A percentile compares a stretch with the other conserved stretches of the same genome.
These are phyloP conservation scores for Cajanus cajan DNA, from an alignment of 306 rosid genomes.

Conservation along the genomic window DNA sequence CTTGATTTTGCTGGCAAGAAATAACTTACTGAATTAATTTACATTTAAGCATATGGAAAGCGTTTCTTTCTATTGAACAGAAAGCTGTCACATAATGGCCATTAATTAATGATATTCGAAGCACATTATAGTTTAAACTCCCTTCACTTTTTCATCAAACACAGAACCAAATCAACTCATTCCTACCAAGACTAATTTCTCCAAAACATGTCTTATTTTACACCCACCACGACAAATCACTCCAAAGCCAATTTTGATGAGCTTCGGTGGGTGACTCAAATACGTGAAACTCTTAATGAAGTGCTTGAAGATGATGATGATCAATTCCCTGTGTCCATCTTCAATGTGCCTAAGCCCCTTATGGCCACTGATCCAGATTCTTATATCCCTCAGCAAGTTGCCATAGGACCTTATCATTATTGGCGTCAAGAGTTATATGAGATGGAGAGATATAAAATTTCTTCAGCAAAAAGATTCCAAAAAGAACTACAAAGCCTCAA, in stretches of 20 bases:
- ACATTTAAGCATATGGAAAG: conserved; percentile 4
- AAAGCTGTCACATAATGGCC: background rate
- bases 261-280: conserved; percentile 63
- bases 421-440: conserved; percentile 67
- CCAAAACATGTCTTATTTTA: conserved; percentile 26
- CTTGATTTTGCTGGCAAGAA: background rate
- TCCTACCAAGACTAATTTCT: background rate
- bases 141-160: conserved; percentile 15
- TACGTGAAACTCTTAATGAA: conserved; percentile 62
- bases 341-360: conserved; percentile 60
- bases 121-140: conserved; percentile 17
- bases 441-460: conserved; percentile 68
- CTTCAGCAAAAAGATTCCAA: conserved; percentile 63
- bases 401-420: conserved; percentile 82
- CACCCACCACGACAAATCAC: conserved; percentile 27
- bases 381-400: conserved; percentile 71
- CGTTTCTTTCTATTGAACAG: conserved; percentile 5
- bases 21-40: conserved; percentile 24
- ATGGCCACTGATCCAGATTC: conserved; percentile 51
- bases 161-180: conserved; percentile 14
- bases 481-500: conserved; percentile 49
- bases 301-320: conserved; percentile 47
- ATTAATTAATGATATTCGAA: conserved; percentile 24
- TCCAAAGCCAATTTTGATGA: conserved; percentile 55
- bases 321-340: conserved; percentile 58